Base-by-base conservation (phyloP, 2,329 filamentous ascomycete species). In the Xylaria sp. region DNA sequence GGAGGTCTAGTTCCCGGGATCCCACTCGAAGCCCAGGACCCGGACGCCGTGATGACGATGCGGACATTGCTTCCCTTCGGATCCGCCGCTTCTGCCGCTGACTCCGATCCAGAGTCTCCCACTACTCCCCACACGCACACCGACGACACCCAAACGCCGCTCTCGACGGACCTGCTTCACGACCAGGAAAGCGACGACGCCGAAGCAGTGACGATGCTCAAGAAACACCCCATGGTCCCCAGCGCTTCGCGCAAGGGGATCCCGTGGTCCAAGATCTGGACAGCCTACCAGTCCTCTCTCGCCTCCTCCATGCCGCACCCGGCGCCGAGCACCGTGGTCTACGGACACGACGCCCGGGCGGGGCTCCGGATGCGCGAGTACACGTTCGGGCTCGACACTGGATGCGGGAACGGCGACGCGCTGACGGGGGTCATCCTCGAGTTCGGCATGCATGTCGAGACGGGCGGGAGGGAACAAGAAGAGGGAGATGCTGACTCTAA, bases 41-140 rank as follows among this genome's bases (percentile, higher is more conserved):
- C 93, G 0, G 88, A 86, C 75, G 88, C 90, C 53, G 90, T 91
- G 40, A 97, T 97, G 93, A 95, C 92, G 73, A 96, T 99, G 91
- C 87, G 93, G 58, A 91, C 88, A 6, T 85, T 97, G 55, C 82
- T 90, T 0, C 37, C 81, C 66, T 78, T 54, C 46, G 41, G 4
- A 4, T 19, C 41, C 21, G 21, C 51, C 4, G 9, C 51, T 17
- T 6, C 15, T 7, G 11, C 7, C 38, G 52, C 21, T 10, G 1
- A n/a, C 10, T 15, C 25, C n/a, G 2, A 40, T 4, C 43, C 31
- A 25, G 2, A 31, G n/a, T n/a, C n/a, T n/a, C 38, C 5, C 19
- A 2, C 17, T 41, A 38, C 35, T n/a, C 6, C 19, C 38, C 38
- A 15, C n/a, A n/a, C n/a, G n/a, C n/a, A n/a, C n/a, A n/a, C n/a